Percentiles rank a stretch among this genome's conserved stretches.
Conservation (phyloP, 164 flowering plant species). For the Houttuynia cordata region DNA sequence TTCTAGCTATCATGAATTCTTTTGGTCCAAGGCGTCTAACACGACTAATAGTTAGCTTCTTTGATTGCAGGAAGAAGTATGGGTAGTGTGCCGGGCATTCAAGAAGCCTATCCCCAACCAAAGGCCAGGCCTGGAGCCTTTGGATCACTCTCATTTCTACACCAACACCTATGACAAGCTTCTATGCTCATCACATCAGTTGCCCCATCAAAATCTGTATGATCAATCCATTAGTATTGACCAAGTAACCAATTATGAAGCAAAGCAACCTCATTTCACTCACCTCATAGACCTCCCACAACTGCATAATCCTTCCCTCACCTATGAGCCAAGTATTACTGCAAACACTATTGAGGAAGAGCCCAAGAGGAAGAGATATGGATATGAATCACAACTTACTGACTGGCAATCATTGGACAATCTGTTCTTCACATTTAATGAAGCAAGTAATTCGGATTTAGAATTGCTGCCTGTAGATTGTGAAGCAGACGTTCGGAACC, state of each 20-base stretch:
- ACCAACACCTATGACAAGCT: neutral
- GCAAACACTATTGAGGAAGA: slow-evolving; percentile 2
- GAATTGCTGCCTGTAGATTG: slow-evolving; percentile 10
- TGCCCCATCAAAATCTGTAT: slow-evolving; percentile 1
- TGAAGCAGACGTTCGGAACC: slow-evolving; percentile 5
- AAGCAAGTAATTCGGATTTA: slow-evolving; percentile 5
- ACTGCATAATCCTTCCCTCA: slow-evolving; percentile 37
- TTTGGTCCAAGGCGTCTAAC: no score
- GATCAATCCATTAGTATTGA: slow-evolving; percentile 10
- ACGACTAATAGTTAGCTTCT: neutral
- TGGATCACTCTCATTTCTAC: slow-evolving; percentile 14
- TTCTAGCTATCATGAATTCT: no score
- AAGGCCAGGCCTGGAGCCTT: slow-evolving; percentile 38
- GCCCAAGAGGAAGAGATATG: slow-evolving; percentile 17
- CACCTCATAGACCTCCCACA: slow-evolving; percentile 47
- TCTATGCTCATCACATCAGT: neutral
- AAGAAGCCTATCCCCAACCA: slow-evolving; percentile 61
- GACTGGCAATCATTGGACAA: slow-evolving; percentile 49
- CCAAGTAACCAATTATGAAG: slow-evolving; percentile 10
- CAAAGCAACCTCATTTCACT: slow-evolving; percentile 11
- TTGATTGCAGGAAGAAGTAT: slow-evolving; percentile 75
- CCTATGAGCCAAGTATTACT: slow-evolving; percentile 11
- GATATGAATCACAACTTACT: slow-evolving; percentile 9
- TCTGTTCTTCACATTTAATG: slow-evolving; percentile 28
- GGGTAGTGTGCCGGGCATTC: slow-evolving; percentile 95